Conservation (phyloP, 2,329 filamentous ascomycete genomes). For the Aspergillus sp. region DNA sequence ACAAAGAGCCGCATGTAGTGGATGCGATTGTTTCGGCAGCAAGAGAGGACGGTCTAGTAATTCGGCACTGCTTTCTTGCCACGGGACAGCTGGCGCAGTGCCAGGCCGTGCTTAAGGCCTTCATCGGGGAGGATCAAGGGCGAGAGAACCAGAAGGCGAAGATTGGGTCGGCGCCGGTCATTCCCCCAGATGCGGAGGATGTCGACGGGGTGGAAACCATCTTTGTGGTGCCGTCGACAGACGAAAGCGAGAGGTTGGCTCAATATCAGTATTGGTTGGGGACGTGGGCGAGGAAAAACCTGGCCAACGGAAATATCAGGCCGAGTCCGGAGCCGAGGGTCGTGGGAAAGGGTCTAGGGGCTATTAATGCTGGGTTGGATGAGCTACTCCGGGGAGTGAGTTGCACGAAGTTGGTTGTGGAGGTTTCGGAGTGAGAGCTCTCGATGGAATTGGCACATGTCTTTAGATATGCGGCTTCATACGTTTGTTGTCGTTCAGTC, state of each 20-base stretch:
- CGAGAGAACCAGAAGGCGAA: slow-evolving; percentile 20
- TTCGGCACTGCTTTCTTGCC: slow-evolving; percentile 44
- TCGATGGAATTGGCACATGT: no score
- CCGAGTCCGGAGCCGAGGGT: slow-evolving; percentile 41
- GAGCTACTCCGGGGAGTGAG: slow-evolving; percentile 38
- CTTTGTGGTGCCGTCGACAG: slow-evolving; percentile 38
- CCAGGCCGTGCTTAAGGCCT: slow-evolving; percentile 38
- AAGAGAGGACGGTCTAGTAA: slow-evolving; percentile 33
- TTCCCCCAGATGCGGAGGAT: slow-evolving; percentile 29
- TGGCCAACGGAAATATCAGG: slow-evolving; percentile 30
- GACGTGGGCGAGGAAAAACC: slow-evolving; percentile 33
- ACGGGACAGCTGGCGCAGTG: slow-evolving; percentile 35
- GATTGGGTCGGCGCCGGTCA: slow-evolving; percentile 36
- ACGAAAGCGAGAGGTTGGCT: slow-evolving; percentile 31
- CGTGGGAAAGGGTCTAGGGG: slow-evolving; percentile 36
- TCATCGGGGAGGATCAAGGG: slow-evolving; percentile 10
- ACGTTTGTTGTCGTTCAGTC: no score
- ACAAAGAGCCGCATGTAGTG: slow-evolving; percentile 28
- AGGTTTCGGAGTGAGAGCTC: slow-evolving; percentile 31
- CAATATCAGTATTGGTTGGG: slow-evolving; percentile 44
- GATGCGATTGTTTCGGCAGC: slow-evolving; percentile 36
- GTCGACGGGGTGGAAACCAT: slow-evolving; percentile 37
- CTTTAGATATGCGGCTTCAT: no score
- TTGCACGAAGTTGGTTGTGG: slow-evolving; percentile 43
- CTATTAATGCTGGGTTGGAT: slow-evolving; percentile 41